Conservation (phyloP, 352 stramenopile genomes). For the Pythium sukuiense region DNA sequence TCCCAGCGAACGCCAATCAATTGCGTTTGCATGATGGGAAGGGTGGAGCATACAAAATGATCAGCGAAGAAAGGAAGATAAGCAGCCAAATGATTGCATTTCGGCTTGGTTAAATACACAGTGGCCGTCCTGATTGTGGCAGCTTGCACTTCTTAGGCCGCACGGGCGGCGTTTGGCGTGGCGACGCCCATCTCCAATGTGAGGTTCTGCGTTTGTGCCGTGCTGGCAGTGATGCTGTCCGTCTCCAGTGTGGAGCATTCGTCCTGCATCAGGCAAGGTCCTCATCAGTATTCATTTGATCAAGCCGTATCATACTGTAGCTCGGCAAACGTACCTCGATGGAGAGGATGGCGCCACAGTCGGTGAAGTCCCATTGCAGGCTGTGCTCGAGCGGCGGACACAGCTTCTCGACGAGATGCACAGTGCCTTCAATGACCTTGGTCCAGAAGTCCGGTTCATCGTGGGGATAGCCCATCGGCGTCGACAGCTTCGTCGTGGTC, state of each 20-base stretch:
- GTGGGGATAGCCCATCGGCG: not conserved
- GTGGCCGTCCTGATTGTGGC: not conserved
- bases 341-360: not conserved
- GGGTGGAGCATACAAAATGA: not conserved
- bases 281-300: not conserved
- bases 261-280: conserved; percentile 5
- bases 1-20: too few relatives aligned
- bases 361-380: conserved; percentile 21
- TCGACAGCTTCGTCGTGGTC: not conserved
- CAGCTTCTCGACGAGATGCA: conserved; percentile 19
- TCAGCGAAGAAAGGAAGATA: not conserved
- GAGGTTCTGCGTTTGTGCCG: conserved; percentile 2
- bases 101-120: not conserved
- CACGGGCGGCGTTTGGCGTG: conserved; percentile 18
- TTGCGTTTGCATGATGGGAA: too few relatives aligned
- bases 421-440: conserved; percentile 13
- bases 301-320: too few relatives aligned
- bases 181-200: conserved; percentile 16
- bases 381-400: conserved; percentile 19
- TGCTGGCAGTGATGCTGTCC: not conserved
- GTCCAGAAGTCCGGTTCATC: conserved; percentile 14
- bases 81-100: not conserved
- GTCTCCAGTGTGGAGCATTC: conserved; percentile 10
- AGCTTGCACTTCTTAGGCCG: conserved; percentile 7
- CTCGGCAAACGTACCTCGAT: conserved; percentile 10